phyloP scores from a whole-genome alignment of 1,139 yeast genomes.

The Magnusiomyces sp. region DNA sequence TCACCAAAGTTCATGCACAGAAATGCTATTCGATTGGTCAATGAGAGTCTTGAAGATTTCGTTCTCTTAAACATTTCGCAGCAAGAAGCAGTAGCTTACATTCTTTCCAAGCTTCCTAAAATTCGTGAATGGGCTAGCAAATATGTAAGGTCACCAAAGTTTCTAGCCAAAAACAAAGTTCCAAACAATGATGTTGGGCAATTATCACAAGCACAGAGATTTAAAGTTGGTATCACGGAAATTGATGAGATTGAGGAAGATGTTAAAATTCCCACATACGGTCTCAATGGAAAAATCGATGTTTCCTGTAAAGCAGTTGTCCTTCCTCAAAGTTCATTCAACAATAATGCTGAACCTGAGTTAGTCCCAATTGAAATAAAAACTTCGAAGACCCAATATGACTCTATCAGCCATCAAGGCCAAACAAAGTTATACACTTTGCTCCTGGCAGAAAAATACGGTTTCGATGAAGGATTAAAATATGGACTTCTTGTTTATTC shows the following conservation, averaged over 20 bases:
- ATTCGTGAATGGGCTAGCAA: conserved; percentile 55
- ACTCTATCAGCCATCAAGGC: conserved; percentile 65
- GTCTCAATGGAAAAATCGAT: conserved; percentile 86
- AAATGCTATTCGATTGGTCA: conserved; percentile 38
- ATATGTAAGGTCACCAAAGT: too few species aligned
- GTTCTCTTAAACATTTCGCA: conserved; percentile 48
- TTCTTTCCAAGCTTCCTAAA: conserved; percentile 47
- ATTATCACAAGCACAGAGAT: too few species aligned
- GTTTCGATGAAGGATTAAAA: conserved; percentile 38
- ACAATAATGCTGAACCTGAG: conserved; percentile 11
- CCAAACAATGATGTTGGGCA: too few species aligned
- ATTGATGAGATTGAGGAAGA: conserved; percentile 83
- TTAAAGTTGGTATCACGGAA: conserved; percentile 35
- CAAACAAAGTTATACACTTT: conserved; percentile 84
- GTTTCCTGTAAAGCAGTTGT: conserved; percentile 65
- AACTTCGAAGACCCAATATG: conserved; percentile 51
- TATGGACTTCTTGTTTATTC: conserved; percentile 71
- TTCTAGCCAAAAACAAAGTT: too few species aligned
- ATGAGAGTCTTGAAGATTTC: conserved; percentile 42
- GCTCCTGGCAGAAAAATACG: conserved; percentile 71
- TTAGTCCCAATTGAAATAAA: conserved; percentile 83
- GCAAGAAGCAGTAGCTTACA: conserved; percentile 40
- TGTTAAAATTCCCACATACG: conserved; percentile 85
- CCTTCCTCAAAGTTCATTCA: conserved; percentile 17
- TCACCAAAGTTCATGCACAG: conserved; percentile 39